These are phyloP conservation scores for Myxozyma lipomycoides DNA, from an alignment of 805 yeast species.

Conservation along the genomic window DNA sequence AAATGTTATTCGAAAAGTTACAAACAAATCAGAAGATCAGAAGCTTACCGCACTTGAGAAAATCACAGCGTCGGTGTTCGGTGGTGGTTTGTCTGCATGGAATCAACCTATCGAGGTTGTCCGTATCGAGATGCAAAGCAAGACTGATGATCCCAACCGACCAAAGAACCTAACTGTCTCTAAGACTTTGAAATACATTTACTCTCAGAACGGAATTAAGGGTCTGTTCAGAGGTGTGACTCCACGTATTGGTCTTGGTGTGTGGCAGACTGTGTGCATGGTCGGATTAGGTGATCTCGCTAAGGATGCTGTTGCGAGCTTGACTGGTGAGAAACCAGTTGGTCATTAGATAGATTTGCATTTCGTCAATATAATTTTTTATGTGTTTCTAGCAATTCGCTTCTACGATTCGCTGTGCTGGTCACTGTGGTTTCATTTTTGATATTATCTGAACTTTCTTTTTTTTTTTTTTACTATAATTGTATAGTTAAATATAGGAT, in stretches of 20 bases:
- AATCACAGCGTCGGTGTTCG: constrained; percentile 77
- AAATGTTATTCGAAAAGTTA: constrained; percentile 63
- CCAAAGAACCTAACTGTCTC: constrained; percentile 83
- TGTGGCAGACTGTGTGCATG: constrained; percentile 95
- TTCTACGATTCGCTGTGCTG: too few relatives aligned
- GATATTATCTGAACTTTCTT: not conserved
- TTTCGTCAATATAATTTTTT: not conserved
- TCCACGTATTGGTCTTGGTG: constrained; percentile 93
- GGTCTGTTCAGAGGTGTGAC: constrained; percentile 96
- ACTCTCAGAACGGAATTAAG: constrained; percentile 72
- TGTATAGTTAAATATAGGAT: too few relatives aligned
- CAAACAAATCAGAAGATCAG: constrained; percentile 56
- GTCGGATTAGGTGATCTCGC: constrained; percentile 96
- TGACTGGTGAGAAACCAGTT: constrained; percentile 58
- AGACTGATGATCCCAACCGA: constrained; percentile 89
- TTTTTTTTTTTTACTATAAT: too few relatives aligned
- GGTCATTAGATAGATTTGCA: constrained; percentile 37
- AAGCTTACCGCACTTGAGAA: constrained; percentile 74
- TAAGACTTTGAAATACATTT: constrained; percentile 77
- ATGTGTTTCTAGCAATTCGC: too few relatives aligned
- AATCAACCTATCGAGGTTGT: constrained; percentile 98
- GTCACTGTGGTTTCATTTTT: not conserved
- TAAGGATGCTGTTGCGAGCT: constrained; percentile 58
- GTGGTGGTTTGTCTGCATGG: constrained; percentile 98
- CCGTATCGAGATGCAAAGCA: constrained; percentile 96